Evolutionary conservation across 2,329 filamentous ascomycete genomes (phyloP), one percentile per base, ranked within the genome.

Genomic region (Acrodontium crateriforme): DNA sequence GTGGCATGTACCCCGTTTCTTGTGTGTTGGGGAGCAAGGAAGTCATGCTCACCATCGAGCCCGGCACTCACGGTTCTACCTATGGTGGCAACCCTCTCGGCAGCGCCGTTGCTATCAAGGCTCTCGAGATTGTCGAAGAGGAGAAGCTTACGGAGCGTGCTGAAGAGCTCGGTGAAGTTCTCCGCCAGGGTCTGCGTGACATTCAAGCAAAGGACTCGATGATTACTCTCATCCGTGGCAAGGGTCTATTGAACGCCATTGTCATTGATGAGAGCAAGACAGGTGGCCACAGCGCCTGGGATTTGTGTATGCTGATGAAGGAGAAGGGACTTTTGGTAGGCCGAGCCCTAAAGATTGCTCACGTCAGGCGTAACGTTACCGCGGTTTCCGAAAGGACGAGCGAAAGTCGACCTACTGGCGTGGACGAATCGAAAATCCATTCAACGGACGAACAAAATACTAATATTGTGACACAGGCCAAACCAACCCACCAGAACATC

Each of bases 1-100:
- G 89, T 39, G 89, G 89, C 56, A 89, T 95, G 78, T 98, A 98
- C 60, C 89, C 89, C n/a, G 89, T 98, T 32, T 93, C 84, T 36
- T 84, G 78, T 46, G 85, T 98, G 26, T 67, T 98, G 28, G 78
- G 79, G 37, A 75, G 75, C 46, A 84, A 78, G 59, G 85, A 94
- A 32, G 67, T 95, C 39, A 94, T 98, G 85, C 70, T 94, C 41
- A 89, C 87, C 7, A 68, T 98, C 39, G 89, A 98, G 65, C 82
- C 89, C 15, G 89, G 89, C 35, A 95, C 89, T 15, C 89, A 98
- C 58, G 89, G 89, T 26, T 93, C 83, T 22, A 98, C 89, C n/a
- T 98, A 95, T 50, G 89, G 89, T 36, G 89, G 89, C 27, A 98
- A 98, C 60, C 89, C 89, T 11, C 67, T 98, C 9, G 89, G 85